Percentiles rank a stretch among this genome's conserved stretches.
Conservation (phyloP, 2,329 filamentous ascomycete genomes). For the Colletotrichum salicis region DNA sequence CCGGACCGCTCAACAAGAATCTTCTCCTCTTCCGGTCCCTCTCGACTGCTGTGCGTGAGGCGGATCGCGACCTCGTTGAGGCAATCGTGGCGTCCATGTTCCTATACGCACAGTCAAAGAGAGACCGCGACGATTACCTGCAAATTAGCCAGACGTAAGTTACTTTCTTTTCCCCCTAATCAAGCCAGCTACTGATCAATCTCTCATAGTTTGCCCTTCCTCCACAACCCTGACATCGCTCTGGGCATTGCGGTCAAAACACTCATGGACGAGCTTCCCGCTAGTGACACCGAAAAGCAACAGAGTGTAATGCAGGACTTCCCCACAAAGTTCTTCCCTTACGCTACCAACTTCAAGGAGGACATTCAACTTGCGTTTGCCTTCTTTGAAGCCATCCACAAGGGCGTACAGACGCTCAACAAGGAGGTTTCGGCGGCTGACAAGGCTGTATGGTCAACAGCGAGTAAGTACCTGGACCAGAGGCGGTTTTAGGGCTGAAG, state of each 20-base stretch:
- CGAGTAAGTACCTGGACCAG: conserved; percentile 62
- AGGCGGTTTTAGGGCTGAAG: conserved; percentile 49
- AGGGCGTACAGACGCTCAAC: conserved; percentile 65
- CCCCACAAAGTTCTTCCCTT: conserved; percentile 65
- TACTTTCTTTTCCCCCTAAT: background rate
- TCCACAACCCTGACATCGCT: conserved; percentile 76
- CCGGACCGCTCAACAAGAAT: conserved; percentile 90
- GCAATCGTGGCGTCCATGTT: conserved; percentile 84
- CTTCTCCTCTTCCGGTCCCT: conserved; percentile 88
- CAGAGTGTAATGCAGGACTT: conserved; percentile 60
- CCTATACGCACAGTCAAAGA: conserved; percentile 80
- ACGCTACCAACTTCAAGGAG: conserved; percentile 66
- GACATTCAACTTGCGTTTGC: conserved; percentile 67
- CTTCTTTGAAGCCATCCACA: conserved; percentile 68
- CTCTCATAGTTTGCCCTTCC: conserved; percentile 69
- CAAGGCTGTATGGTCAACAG: conserved; percentile 65
- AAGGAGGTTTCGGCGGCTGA: conserved; percentile 59
- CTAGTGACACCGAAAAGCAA: conserved; percentile 61
- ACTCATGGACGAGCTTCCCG: conserved; percentile 78
- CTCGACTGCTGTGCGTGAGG: conserved; percentile 80
- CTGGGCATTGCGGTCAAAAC: conserved; percentile 84
- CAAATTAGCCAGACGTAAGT: conserved; percentile 79
- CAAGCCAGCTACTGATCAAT: conserved; percentile 37
- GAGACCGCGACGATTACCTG: conserved; percentile 73
- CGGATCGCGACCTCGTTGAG: conserved; percentile 85